Base-by-base conservation (phyloP, 345 rosid species). In the Euphorbia tirucalli region DNA sequence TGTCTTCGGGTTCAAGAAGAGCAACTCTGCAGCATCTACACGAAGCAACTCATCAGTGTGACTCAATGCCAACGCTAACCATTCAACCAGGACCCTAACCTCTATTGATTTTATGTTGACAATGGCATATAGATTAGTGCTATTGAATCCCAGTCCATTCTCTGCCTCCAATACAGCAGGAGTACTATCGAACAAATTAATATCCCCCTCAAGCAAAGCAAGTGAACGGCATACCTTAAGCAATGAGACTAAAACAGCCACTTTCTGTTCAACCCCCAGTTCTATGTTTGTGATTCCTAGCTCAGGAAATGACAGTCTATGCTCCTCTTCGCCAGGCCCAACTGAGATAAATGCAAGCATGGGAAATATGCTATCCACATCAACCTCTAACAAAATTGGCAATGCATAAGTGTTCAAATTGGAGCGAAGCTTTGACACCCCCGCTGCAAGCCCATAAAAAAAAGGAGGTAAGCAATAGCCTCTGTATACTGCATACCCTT, bases 21-120 rank as follows among this genome's bases (percentile, higher is more conserved):
- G 98, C 73, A 88, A 82, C 83, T 90, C 98, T n/a, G 97, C 98
- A 74, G 97, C 89, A 84, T 90, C 97, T 59, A 94, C 93, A 62
- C 96, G 98, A 54, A 94, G 90, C 37, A 88, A 83, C 85, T 92
- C 98, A 65, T 94, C 97, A 70, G 80, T 87, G 85, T 94, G 95
- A 70, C 88, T 87, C 88, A 94, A 78, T 64, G 98, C 97, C 89
- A 87, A 78, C 39, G 81, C 86, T 55, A 94, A 86, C 98, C 98
- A 94, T 77, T 84, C 82, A 68, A 92, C 85, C 71, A 74, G 91
- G 68, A 94, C 82, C 82, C 83, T 87, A 58, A 92, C 75, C 74
- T 79, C 83, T 77, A 92, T 75, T 76, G 92, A 95, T 79, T 94
- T 92, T 58, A 94, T 80, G 82, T 82, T 79, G 61, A 89, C 80